Evolutionary conservation across 73 alveolate genomes (phyloP), one percentile per base, ranked within the genome.

Genomic region (Uronychia setigera): DNA sequence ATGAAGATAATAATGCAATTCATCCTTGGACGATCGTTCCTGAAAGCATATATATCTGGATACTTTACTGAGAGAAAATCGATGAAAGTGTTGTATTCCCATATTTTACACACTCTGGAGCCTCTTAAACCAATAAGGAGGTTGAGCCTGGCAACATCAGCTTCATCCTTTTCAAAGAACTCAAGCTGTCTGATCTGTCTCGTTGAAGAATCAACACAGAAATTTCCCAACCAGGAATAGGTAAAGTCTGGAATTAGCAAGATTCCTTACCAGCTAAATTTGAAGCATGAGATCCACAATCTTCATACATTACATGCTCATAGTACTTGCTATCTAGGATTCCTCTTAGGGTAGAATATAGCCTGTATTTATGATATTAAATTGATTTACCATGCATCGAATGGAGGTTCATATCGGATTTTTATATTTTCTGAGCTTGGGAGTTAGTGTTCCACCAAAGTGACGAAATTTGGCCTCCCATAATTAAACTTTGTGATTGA

Each of bases 161-260:
- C 94, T 34, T 76, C 58, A n/a, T 82, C 95, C 74, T 85, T 76
- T 30, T 76, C 81, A 25, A 30, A 76, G 58, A 76, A 76, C 59
- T 90, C 95, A 29, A 94, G 84, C 31, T 79, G 32, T 60, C 92
- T 77, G 29, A 94, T 87, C 79, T 81, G 27, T 80, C 96, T 33
- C 5, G 94, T 90, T 11, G 75, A 31, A 19, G 85, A 60, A 80
- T 94, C 97, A 57, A 94, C 92, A 11, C 84, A 74, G 80, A 86
- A 93, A 26, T 78, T 58, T 26, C 98, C 96, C 0, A 94, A 81
- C 98, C 98, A 94, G 0, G 95, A 87, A 80, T 90, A 94, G 28
- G 91, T 96, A 83, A 94, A 94, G 60, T 94, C 98, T 1, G 97
- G 92, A 59, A 93, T 79, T 75, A 91, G 5, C 67, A 46, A 46